Percentiles rank a stretch among this genome's conserved stretches.
Evolutionary conservation across 768 basidiomycete species (phyloP).

Genomic region (Suillus clintonianus): DNA sequence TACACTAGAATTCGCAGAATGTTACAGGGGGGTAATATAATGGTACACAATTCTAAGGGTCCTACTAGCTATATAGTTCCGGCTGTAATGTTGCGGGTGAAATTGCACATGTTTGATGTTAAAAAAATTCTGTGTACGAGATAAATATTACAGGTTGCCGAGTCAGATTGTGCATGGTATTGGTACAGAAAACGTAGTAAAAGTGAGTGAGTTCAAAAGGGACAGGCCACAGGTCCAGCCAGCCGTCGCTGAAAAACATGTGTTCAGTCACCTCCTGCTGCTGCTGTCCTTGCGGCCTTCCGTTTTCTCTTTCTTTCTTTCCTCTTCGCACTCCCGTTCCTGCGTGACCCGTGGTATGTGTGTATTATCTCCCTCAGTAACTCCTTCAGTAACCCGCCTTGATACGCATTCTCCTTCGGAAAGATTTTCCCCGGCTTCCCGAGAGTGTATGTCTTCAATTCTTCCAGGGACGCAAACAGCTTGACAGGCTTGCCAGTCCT

Average conservation of each 20-base stretch:
- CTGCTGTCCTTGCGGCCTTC: conserved; percentile 6
- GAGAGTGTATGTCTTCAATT: conserved; percentile 25
- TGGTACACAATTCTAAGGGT: neutral
- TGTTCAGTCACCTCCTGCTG: neutral
- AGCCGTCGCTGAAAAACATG: neutral
- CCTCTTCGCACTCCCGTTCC: conserved; percentile 20
- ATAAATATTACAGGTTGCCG: neutral
- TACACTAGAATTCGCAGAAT: conserved; percentile 13
- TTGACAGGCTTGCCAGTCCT: conserved; percentile 15
- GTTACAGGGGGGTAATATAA: neutral
- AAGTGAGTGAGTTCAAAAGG: neutral
- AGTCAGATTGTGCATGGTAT: neutral
- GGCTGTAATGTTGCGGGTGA: neutral
- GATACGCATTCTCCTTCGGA: conserved; percentile 26
- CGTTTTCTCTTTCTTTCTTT: conserved; percentile 16
- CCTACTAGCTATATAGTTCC: too few species aligned
- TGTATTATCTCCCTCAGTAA: conserved; percentile 18
- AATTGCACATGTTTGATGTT: neutral
- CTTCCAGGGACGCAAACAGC: conserved; percentile 19
- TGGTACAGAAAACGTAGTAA: neutral
- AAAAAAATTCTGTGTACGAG: neutral
- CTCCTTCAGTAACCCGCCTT: conserved; percentile 32
- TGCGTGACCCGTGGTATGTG: conserved; percentile 17
- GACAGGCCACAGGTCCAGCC: neutral
- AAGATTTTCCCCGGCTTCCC: conserved; percentile 18